Conservation (phyloP, 305 asterid species). For the Monarda citriodora region DNA sequence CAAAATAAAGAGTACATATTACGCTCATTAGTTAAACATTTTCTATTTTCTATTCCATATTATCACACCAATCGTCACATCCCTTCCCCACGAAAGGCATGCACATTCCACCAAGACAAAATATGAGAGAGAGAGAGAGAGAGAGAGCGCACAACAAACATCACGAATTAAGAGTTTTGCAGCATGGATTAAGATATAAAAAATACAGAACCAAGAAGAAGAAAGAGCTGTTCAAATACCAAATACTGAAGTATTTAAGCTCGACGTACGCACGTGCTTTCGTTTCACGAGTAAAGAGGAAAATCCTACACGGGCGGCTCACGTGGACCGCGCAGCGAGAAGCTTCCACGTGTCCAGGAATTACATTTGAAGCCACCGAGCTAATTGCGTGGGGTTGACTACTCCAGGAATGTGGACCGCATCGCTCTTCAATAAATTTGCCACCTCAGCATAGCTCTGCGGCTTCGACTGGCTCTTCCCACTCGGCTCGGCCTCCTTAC, state of each 20-base stretch:
- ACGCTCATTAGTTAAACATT: not conserved
- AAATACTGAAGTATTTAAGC: not conserved
- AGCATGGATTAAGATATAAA: not conserved
- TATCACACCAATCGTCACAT: no score
- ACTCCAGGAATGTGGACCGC: constrained; percentile 72
- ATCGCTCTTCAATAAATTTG: constrained; percentile 46
- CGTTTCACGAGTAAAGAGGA: constrained; percentile 1
- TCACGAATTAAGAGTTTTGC: not conserved
- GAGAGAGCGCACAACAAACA: not conserved
- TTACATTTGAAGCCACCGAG: constrained; percentile 71
- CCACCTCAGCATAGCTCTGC: constrained; percentile 58
- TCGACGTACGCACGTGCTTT: not conserved
- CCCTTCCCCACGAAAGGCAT: constrained; percentile 2
- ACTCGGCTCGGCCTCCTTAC: constrained; percentile 37
- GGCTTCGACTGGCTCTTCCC: constrained; percentile 29
- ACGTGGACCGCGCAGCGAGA: constrained; percentile 13
- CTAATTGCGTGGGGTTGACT: constrained; percentile 70
- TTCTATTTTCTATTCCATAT: not conserved
- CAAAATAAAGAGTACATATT: no score
- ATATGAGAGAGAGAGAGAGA: not conserved
- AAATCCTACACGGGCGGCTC: constrained; percentile 9
- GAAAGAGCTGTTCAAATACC: not conserved
- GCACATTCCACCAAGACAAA: constrained; percentile 1
- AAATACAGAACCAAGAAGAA: not conserved
- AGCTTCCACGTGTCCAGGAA: constrained; percentile 19